phyloP scores from a whole-genome alignment of 2,329 filamentous ascomycete genomes.

The Metarhizium humberi region DNA sequence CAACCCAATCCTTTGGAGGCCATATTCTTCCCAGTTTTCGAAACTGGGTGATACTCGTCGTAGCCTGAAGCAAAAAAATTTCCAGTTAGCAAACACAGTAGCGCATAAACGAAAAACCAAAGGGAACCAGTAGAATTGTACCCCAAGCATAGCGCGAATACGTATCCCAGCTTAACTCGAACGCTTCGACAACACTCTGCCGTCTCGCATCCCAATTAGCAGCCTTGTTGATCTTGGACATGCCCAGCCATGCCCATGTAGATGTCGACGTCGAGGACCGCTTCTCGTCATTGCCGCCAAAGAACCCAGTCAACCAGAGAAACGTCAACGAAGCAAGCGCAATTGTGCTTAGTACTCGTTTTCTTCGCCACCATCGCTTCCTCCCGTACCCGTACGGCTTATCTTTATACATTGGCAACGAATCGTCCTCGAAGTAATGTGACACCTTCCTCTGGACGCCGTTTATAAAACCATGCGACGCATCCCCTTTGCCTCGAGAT shows the following conservation, averaged over 20 bases:
- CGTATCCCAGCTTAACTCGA: constrained; percentile 83
- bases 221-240: constrained; percentile 34
- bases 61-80: constrained; percentile 43
- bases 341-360: constrained; percentile 45
- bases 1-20: constrained; percentile 82
- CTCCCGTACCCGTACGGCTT: constrained; percentile 74
- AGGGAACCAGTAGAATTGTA: constrained; percentile 30
- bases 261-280: constrained; percentile 23
- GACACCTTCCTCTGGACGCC: constrained; percentile 54
- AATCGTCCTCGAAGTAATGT: constrained; percentile 49
- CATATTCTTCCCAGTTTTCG: constrained; percentile 76
- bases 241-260: constrained; percentile 47
- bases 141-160: constrained; percentile 95
- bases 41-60: constrained; percentile 79
- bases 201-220: constrained; percentile 71
- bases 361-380: constrained; percentile 52
- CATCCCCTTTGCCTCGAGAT: constrained; percentile 22
- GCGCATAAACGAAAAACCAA: neutral
- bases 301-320: constrained; percentile 63
- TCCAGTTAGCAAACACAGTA: constrained; percentile 16
- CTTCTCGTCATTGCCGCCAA: constrained; percentile 27
- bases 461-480: constrained; percentile 30
- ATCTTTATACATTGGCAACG: constrained; percentile 94
- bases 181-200: constrained; percentile 78
- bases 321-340: constrained; percentile 46